Evolutionary conservation across 2,329 filamentous ascomycete genomes (phyloP).

Genomic region (Hirsutella minnesotensis): DNA sequence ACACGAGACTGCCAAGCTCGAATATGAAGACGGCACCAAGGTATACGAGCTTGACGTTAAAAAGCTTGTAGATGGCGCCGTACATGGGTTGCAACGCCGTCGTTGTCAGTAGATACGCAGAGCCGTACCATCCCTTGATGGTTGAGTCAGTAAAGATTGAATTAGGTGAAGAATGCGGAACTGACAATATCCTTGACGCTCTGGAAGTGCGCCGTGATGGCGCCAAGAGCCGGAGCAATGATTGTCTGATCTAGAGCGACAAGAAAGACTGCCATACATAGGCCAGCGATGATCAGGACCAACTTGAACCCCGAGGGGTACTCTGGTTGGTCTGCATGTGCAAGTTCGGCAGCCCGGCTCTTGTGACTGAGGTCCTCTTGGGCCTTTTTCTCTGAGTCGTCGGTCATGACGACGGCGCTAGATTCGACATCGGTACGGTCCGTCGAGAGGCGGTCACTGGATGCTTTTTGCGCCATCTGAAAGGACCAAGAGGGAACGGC

Average conservation of each 20-base stretch:
- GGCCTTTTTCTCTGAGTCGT: background rate
- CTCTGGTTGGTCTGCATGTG: conserved; percentile 3
- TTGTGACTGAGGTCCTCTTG: background rate
- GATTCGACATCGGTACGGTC: conserved; percentile 20
- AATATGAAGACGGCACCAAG: conserved; percentile 31
- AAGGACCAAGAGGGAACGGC: no score
- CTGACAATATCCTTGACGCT: conserved; percentile 33
- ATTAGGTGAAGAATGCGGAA: background rate
- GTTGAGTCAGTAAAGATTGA: background rate
- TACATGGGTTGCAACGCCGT: conserved; percentile 38
- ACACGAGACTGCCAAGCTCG: conserved; percentile 30
- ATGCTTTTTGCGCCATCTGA: conserved; percentile 6
- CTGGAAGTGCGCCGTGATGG: conserved; percentile 33
- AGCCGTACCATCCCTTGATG: conserved; percentile 36
- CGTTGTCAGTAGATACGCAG: conserved; percentile 34
- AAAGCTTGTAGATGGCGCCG: conserved; percentile 37
- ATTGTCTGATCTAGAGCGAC: conserved; percentile 41
- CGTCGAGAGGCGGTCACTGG: conserved; percentile 12
- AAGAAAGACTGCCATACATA: conserved; percentile 35
- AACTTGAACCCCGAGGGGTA: conserved; percentile 30
- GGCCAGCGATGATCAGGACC: conserved; percentile 27
- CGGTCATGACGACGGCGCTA: conserved; percentile 3
- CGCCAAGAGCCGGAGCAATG: conserved; percentile 39
- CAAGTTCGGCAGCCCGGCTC: no score
- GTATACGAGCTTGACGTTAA: conserved; percentile 34